Base-by-base conservation (phyloP, 306 rosid species). In the Cucumis cinereus region DNA sequence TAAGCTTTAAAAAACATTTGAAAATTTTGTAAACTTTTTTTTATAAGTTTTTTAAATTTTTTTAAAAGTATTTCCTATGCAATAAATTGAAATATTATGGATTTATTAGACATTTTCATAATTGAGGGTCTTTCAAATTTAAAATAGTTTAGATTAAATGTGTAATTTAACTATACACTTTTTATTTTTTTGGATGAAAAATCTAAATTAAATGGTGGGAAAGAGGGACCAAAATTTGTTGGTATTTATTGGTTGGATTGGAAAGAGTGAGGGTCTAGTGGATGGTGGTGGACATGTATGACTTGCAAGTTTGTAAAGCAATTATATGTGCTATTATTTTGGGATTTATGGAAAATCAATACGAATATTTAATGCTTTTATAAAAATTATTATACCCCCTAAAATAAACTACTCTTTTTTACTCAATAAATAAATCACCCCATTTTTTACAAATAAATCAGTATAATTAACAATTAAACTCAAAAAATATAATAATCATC, bases 321-420 rank as follows among this genome's bases (percentile, higher is more conserved):
- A 66, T 66, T 66, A 67, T 67, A 67, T 40, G 73, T 0, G 8
- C 33, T 67, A 38, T 67, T 67, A 67, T 61, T 63, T 63, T 19
- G 15, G 49, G 49, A 67, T 40, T 67, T 40, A 67, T 67, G 17
- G 73, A n/a, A 41, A 40, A 20, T 40, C 17, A 67, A 67, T 11
- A 1, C n/a, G 10, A 67, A 40, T n/a, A 67, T 67, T 67, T 38
- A 67, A 67, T 67, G 53, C 73, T 41, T 67, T 62, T 28, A 15
- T 61, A 61, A 0, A 50, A 45, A n/a, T 55, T 58, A 58, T 50
- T 22, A 23, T 30, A 6, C 10, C 0, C 17, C 63, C 33, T 58
- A 11, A 58, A 24, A 11, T 11, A 55, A 20, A 55, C 4, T 55
- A 20, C 60, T 55, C 60, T 8, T 6, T 20, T 20, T 56, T 53